Base-by-base conservation (phyloP, 257 asterid genomes). In the Mentha longifolia region DNA sequence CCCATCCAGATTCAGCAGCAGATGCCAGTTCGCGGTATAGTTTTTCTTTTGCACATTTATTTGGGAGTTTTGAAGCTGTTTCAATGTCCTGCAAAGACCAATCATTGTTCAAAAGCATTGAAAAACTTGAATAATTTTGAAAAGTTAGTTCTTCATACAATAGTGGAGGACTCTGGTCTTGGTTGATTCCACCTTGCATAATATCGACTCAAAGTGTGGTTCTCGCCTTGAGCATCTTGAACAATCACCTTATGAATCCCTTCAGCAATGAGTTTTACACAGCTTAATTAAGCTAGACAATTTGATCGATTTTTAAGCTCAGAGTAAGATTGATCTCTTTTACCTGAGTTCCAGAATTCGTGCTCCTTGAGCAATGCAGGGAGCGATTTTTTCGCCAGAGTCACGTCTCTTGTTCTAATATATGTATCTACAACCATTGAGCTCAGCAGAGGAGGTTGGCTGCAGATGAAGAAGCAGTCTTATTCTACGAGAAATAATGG, bases 1-100 rank as follows among this genome's bases (percentile, higher is more conserved):
- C 99, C 99, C 97, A 89, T 35, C 99, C 99, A 64, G 97, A 84
- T 82, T 95, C 99, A 60, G 99, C 99, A 17, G 96, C 37, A 5
- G 99, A 84, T 37, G 97, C 98, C 39, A 89, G 5, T 70, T 95
- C 96, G 5, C 98, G 92, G 57, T 89, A 95, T 45, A 92, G 74
- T 52, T 75, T 77, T 1, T 80, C 68, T 77, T 82, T 88, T 45
- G 78, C 86, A 74, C 87, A 82, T 1, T 57, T 42, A 78, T 56
- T 79, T 9, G 90, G 25, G 31, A 95, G 85, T 56, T 80, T 81
- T 16, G 94, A 87, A 80, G 99, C 98, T 10, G 85, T 87, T 81
- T 83, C 84, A 61, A 2, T 61, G 78, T 95, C 99, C 99, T 91
- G 87, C 37, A 41, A 66, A 67, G 12, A 35, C 43, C 35, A 46